Conservation (phyloP, 2,329 filamentous ascomycete species). For the Aureobasidium sp. region DNA sequence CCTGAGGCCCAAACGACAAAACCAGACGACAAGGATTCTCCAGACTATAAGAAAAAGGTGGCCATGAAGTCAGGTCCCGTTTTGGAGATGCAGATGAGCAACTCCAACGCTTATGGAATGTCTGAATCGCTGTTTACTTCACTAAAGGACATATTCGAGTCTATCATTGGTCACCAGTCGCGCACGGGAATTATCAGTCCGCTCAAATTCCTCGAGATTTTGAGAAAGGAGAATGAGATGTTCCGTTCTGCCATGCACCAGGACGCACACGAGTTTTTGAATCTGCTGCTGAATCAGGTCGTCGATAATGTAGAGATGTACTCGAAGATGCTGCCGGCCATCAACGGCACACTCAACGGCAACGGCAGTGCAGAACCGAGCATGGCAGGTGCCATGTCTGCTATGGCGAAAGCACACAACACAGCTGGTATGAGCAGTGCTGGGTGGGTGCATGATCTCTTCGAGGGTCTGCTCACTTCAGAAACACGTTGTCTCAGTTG, state of each 20-base stretch:
- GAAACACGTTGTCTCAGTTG: slow-evolving; percentile 96
- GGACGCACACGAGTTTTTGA: slow-evolving; percentile 95
- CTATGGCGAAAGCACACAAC: slow-evolving; percentile 18
- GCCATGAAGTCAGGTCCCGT: slow-evolving; percentile 83
- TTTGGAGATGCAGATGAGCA: slow-evolving; percentile 75
- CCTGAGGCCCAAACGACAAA: slow-evolving; percentile 35
- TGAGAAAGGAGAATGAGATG: slow-evolving; percentile 93
- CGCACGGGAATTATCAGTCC: slow-evolving; percentile 88
- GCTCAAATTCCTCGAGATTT: slow-evolving; percentile 84
- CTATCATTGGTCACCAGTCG: slow-evolving; percentile 71
- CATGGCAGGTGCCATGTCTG: slow-evolving; percentile 17
- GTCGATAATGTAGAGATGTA: slow-evolving; percentile 91
- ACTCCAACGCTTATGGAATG: slow-evolving; percentile 77
- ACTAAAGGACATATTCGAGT: slow-evolving; percentile 91
- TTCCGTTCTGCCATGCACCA: slow-evolving; percentile 97
- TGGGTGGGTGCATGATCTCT: slow-evolving; percentile 93
- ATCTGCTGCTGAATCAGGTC: slow-evolving; percentile 89
- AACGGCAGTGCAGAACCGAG: slow-evolving; percentile 18
- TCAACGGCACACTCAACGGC: slow-evolving; percentile 22
- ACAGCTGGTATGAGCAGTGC: slow-evolving; percentile 29
- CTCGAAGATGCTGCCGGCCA: slow-evolving; percentile 51
- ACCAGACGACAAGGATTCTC: slow-evolving; percentile 86
- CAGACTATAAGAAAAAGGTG: slow-evolving; percentile 97
- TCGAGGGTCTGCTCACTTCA: slow-evolving; percentile 88
- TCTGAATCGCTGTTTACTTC: slow-evolving; percentile 90